phyloP scores from a whole-genome alignment of 768 basidiomycete species.

The Lyophyllum decastes region DNA sequence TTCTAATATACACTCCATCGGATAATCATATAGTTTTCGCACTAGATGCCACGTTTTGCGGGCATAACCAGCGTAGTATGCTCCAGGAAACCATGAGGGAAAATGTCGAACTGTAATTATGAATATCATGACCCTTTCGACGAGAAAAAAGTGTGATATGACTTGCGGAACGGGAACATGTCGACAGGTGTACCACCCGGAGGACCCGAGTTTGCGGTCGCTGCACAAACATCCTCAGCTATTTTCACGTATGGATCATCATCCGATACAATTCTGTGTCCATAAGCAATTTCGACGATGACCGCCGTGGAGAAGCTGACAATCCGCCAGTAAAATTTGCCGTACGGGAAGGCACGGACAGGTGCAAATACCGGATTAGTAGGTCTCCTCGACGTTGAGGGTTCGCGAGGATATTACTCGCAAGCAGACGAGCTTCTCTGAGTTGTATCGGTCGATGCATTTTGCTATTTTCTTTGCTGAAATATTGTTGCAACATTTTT shows the following conservation, averaged over 20 bases:
- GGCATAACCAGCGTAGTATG: constrained; percentile 23
- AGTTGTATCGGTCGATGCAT: constrained; percentile 6
- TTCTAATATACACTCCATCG: constrained; percentile 28
- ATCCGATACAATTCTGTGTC: constrained; percentile 29
- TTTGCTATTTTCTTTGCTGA: constrained; percentile 5
- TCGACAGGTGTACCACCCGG: constrained; percentile 21
- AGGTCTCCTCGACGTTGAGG: constrained; percentile 17
- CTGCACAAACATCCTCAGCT: constrained; percentile 31
- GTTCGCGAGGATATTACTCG: constrained; percentile 8
- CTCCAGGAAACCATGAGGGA: constrained; percentile 35
- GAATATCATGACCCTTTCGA: not conserved
- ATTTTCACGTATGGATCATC: constrained; percentile 39
- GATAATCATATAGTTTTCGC: constrained; percentile 29
- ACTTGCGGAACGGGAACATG: constrained; percentile 27
- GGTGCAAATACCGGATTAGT: constrained; percentile 13
- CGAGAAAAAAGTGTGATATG: not conserved
- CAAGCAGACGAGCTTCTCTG: constrained; percentile 20
- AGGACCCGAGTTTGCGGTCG: constrained; percentile 25
- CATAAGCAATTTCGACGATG: constrained; percentile 30
- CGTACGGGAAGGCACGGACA: not conserved
- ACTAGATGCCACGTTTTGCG: constrained; percentile 9
- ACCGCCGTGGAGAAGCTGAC: constrained; percentile 15
- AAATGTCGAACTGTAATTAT: constrained; percentile 26
- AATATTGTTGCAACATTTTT: constrained; percentile 11
- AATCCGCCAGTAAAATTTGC: not conserved